Evolutionary conservation across 1,139 yeast species (phyloP), one percentile per base, ranked within the genome.

Genomic region (Pichia sp.): DNA sequence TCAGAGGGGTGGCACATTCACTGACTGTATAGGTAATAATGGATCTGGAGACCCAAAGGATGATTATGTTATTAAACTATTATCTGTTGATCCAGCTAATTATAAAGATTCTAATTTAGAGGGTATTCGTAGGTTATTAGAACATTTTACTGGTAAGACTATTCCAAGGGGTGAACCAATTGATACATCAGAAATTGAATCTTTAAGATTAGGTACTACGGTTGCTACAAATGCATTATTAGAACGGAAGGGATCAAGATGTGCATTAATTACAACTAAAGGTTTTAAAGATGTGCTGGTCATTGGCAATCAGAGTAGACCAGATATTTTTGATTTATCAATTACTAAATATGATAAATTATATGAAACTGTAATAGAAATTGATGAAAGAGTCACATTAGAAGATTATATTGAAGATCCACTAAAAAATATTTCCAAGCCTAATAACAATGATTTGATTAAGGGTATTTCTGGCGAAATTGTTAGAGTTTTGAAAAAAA

Each of bases 91-190:
- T 60, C 95, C 96, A 0, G 68, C 73, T 37, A 89, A 89, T 65
- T 89, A 90, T 60, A 67, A 71, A 4, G 97, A 90, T 69, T 96
- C 97, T 1, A 95, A 95, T 4, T 71, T 90, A 16, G 97, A 89
- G 65, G 97, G 96, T 6, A 86, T 90, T 39, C 71, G 97, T 51
- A 67, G 95, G 42, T 75, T 87, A 0, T 64, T 90, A 48, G 94
- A 85, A 59, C 65, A 67, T 32, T 77, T 75, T 47, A 72, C 77
- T 1, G 73, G 75, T 0, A 61, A 58, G 4, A 45, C 60, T 10
- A 82, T 84, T 36, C 77, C 83, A 9, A 70, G 80, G 38, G 60
- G 62, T 34, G 51, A 65, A 49, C 69, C 70, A n/a, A 56, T 70
- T 24, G 64, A 66, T 39, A 65, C 81, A 6, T 59, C 71, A 0